Evolutionary conservation across 129 eudicot species (phyloP).

Genomic region (Flaveria trinervia): DNA sequence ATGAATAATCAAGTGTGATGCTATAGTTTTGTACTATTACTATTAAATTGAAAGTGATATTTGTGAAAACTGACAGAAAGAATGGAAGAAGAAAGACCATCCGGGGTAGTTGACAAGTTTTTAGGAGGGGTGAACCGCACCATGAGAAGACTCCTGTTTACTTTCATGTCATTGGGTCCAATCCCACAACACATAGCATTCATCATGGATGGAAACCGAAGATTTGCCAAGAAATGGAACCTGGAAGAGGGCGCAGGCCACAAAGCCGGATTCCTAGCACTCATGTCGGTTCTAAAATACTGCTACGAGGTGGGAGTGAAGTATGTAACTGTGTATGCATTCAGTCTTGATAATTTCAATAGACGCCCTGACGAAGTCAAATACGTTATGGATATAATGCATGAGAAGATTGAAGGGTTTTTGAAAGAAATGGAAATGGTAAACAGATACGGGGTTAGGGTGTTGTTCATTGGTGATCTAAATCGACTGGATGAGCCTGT

Average conservation of each 20-base stretch:
- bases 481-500: constrained; percentile 48
- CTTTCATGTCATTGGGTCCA: constrained; percentile 52
- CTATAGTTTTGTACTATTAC: background rate
- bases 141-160: constrained; percentile 43
- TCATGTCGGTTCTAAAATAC: constrained; percentile 64
- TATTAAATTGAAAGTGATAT: background rate
- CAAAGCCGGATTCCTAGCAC: constrained; percentile 63
- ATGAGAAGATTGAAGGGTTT: constrained; percentile 64
- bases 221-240: constrained; percentile 52
- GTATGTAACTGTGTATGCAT: constrained; percentile 55
- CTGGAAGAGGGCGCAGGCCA: constrained; percentile 71
- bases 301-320: constrained; percentile 67
- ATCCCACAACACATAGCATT: constrained; percentile 69
- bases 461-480: constrained; percentile 60
- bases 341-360: constrained; percentile 69
- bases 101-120: constrained; percentile 34
- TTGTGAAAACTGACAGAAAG: background rate
- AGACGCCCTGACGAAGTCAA: constrained; percentile 62
- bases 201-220: constrained; percentile 73
- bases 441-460: constrained; percentile 53
- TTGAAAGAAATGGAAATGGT: constrained; percentile 52
- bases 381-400: constrained; percentile 68
- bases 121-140: constrained; percentile 36
- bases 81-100: constrained; percentile 37
- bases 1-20: no score